Conservation (phyloP, 805 yeast genomes). For the Ogataea degrootiae region DNA sequence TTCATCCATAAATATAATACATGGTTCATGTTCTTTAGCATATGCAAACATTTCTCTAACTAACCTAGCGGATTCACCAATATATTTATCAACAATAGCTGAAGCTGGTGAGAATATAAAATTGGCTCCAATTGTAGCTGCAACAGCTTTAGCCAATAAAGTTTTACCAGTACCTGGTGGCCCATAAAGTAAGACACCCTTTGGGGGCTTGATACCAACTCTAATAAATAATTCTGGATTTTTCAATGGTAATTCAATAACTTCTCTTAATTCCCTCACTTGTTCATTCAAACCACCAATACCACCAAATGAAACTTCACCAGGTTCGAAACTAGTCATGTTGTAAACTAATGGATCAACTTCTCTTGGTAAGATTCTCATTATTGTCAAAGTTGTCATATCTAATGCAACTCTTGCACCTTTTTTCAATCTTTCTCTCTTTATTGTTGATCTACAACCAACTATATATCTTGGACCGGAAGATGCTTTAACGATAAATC, state of each 20-base stretch:
- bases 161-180: constrained; percentile 99
- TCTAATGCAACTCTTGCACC: constrained; percentile 96
- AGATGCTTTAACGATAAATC: constrained; percentile 93
- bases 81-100: constrained; percentile 95
- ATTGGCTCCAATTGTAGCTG: constrained; percentile 97
- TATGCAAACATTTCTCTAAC: constrained; percentile 97
- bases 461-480: constrained; percentile 97
- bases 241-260: constrained; percentile 92
- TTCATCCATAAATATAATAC: constrained; percentile 98
- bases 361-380: constrained; percentile 96
- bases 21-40: constrained; percentile 97
- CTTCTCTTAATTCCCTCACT: constrained; percentile 94
- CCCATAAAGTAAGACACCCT: constrained; percentile 93
- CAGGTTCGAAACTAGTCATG: constrained; percentile 98
- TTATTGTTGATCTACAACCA: constrained; percentile 92
- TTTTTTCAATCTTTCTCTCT: constrained; percentile 74
- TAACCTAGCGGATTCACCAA: constrained; percentile 95
- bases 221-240: constrained; percentile 94
- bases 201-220: constrained; percentile 98
- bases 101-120: constrained; percentile 98
- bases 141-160: constrained; percentile 92
- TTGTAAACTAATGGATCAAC: constrained; percentile 97
- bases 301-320: constrained; percentile 88
- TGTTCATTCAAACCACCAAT: constrained; percentile 97
- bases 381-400: constrained; percentile 95